Base-by-base conservation (phyloP, 1,284 basidiomycete species). In the Austroboletus niveus region DNA sequence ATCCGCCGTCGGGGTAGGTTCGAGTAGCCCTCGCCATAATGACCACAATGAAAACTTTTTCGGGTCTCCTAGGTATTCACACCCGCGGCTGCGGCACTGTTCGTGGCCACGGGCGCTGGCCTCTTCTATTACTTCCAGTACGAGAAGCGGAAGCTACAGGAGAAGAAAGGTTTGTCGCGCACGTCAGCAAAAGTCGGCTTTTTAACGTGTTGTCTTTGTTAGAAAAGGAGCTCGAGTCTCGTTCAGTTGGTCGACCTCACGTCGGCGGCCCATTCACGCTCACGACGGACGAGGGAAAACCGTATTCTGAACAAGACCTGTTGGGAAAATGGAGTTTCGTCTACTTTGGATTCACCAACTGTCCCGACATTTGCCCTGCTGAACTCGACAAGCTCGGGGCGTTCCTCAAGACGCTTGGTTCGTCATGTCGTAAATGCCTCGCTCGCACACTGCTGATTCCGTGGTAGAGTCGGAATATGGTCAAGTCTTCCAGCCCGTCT, bases 361-460 rank as follows among this genome's bases (percentile, higher is more conserved):
- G 94, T 69, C 97, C 96, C 4, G 97, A 99, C 71, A 98, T 99
- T 55, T 99, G 96, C 69, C 96, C 96, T 2, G 93, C 97, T 57
- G 96, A 99, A 73, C 79, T 99, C 31, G 96, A 99, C 77, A 99
- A 99, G 77, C 88, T 98, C 79, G 85, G 88, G 20, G 78, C 75
- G 1, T 87, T 95, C n/a, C 80, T 98, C 32, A 77, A 89, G 39
- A 73, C 78, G 43, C 77, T 93, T 53, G 86, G 92, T 88, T 59
- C 58, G 87, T 72, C 39, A 40, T 40, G 22, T 24, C 5, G 22
- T 24, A 24, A 24, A 24, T 24, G 2, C 22, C 22, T 24, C 22
- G 22, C 22, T 24, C 22, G 22, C 22, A 24, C 22, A 10, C 36
- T 38, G 36, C 8, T 14, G 15, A 38, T 38, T 38, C 36, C 11